phyloP scores from a whole-genome alignment of 2,329 filamentous ascomycete species.

The Salinomyces thailandicus region DNA sequence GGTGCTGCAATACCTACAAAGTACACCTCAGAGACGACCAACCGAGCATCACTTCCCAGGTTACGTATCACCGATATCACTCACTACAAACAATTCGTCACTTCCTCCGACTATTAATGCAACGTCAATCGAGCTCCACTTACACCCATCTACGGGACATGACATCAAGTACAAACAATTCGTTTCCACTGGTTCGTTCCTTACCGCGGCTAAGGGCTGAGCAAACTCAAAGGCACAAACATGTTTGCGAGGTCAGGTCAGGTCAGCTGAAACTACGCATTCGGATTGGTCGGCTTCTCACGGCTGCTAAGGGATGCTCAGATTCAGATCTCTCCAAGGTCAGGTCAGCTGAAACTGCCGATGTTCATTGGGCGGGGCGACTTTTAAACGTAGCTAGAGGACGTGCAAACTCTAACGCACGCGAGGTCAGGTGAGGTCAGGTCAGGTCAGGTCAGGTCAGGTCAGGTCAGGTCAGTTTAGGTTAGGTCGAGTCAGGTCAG shows the following conservation, averaged over 20 bases:
- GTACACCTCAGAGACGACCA: background rate
- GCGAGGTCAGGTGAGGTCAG: no score
- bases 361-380: background rate
- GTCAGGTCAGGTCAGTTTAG: no score
- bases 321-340: background rate
- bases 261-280: background rate
- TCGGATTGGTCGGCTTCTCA: background rate
- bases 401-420: background rate
- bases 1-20: slow-evolving; percentile 1
- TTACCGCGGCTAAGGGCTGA: background rate
- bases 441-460: no score
- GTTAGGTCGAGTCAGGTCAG: no score
- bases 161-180: background rate
- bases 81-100: no score
- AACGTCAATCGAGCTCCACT: background rate
- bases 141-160: no score
- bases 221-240: background rate
- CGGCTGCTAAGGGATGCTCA: background rate
- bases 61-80: no score
- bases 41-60: background rate
- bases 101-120: no score
- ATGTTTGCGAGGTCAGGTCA: background rate
- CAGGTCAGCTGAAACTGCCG: background rate
- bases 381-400: background rate
- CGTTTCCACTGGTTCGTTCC: background rate